phyloP scores from a whole-genome alignment of 768 basidiomycete species.

The Boletus vermiculosoides region DNA sequence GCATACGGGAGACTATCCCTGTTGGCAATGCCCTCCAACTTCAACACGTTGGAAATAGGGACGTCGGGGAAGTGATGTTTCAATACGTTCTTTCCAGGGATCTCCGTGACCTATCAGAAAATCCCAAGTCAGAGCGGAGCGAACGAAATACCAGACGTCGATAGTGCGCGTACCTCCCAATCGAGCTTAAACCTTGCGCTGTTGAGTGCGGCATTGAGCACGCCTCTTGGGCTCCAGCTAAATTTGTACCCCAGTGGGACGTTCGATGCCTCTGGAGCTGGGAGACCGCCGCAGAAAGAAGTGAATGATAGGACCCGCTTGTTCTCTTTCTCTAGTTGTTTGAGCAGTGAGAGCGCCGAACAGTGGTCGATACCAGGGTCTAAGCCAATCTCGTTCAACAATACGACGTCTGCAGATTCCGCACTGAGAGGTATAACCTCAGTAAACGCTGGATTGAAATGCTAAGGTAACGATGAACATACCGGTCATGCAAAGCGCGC shows the following conservation, averaged over 20 bases:
- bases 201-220: slow-evolving; percentile 77
- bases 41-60: slow-evolving; percentile 58
- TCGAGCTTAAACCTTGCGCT: slow-evolving; percentile 62
- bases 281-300: slow-evolving; percentile 92
- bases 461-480: slow-evolving; percentile 17
- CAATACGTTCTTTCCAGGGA: slow-evolving; percentile 57
- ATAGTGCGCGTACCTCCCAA: slow-evolving; percentile 43
- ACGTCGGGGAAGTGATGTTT: slow-evolving; percentile 60
- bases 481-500: slow-evolving; percentile 63
- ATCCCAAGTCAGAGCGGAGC: neutral
- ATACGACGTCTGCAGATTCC: slow-evolving; percentile 55
- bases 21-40: slow-evolving; percentile 84
- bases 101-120: slow-evolving; percentile 40
- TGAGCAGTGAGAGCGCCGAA: slow-evolving; percentile 73
- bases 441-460: neutral
- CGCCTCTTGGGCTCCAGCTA: slow-evolving; percentile 90
- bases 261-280: slow-evolving; percentile 58
- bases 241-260: slow-evolving; percentile 89
- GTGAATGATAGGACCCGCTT: slow-evolving; percentile 70
- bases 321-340: slow-evolving; percentile 46
- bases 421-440: slow-evolving; percentile 45
- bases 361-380: slow-evolving; percentile 91
- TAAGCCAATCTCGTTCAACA: slow-evolving; percentile 88
- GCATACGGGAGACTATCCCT: slow-evolving; percentile 75
- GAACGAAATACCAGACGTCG: neutral